A percentile compares a stretch with the other conserved stretches of the same genome.
Evolutionary conservation across 169 alveolate genomes (phyloP).

Genomic region (Plasmodium reichenowi): DNA sequence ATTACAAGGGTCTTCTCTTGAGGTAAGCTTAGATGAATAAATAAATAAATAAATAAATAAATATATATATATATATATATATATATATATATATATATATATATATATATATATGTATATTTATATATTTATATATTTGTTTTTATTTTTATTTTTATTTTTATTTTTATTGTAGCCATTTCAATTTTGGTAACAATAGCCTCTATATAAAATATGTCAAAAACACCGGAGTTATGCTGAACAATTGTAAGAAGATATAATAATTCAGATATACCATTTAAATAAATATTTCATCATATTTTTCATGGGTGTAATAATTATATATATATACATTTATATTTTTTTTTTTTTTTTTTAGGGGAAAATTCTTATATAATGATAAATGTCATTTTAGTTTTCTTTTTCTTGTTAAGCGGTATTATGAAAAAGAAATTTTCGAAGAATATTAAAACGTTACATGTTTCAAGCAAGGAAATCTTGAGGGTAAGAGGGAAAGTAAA

Average conservation of each 20-base stretch:
- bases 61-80: not conserved
- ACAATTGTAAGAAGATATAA: slow-evolving; percentile 19
- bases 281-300: no score
- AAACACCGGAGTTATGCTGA: slow-evolving; percentile 38
- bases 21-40: not conserved
- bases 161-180: slow-evolving; percentile 12
- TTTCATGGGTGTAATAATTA: not conserved
- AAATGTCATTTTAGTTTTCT: slow-evolving; percentile 20
- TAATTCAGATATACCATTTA: no score
- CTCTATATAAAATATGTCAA: slow-evolving; percentile 35
- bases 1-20: slow-evolving; percentile 31
- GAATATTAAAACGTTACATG: slow-evolving; percentile 50
- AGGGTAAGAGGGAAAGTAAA: slow-evolving; percentile 15
- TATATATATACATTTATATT: not conserved
- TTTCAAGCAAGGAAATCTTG: slow-evolving; percentile 63
- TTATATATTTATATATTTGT: not conserved
- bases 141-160: not conserved
- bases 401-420: slow-evolving; percentile 54
- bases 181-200: slow-evolving; percentile 14
- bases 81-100: not conserved
- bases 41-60: not conserved
- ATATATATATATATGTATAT: not conserved
- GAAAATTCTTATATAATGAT: slow-evolving; percentile 55
- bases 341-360: slow-evolving; percentile 18
- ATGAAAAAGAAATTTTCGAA: slow-evolving; percentile 66